Evolutionary conservation across 768 basidiomycete species (phyloP).

Genomic region (Stropharia rugosoannulata): DNA sequence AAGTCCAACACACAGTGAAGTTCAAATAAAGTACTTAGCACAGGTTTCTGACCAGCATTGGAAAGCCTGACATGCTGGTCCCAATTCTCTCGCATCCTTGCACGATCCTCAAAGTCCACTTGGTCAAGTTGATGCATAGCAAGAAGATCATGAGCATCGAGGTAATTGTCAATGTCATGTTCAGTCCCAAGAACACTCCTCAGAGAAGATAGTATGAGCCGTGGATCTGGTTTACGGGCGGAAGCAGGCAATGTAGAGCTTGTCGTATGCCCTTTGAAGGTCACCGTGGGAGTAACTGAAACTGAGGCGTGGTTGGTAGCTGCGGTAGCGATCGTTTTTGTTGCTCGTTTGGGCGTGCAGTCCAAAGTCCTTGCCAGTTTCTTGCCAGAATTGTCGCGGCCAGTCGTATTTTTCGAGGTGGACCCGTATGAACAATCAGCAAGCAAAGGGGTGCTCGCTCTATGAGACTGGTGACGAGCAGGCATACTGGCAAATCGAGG

Average conservation of each 20-base stretch:
- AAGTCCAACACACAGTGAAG: not conserved
- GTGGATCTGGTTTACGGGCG: slow-evolving; percentile 20
- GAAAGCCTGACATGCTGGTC: slow-evolving; percentile 2
- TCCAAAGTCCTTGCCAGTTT: too few species aligned
- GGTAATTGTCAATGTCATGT: slow-evolving; percentile 4
- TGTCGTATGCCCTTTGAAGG: not conserved
- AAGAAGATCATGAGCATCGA: slow-evolving; percentile 20
- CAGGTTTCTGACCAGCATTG: not conserved
- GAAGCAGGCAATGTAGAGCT: slow-evolving; percentile 8
- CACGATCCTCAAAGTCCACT: slow-evolving; percentile 19
- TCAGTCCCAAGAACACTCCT: slow-evolving; percentile 11
- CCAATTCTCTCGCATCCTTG: slow-evolving; percentile 4
- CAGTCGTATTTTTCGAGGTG: slow-evolving; percentile 12
- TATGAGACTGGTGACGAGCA: slow-evolving; percentile 6
- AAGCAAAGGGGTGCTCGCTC: not conserved
- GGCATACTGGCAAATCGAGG: slow-evolving; percentile 22
- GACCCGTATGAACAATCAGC: not conserved
- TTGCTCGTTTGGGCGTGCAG: too few species aligned
- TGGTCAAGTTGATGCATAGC: slow-evolving; percentile 21
- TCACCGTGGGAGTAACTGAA: not conserved
- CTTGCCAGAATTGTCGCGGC: slow-evolving; percentile 3
- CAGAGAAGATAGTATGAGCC: slow-evolving; percentile 17
- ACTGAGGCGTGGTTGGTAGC: too few species aligned
- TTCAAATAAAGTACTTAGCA: slow-evolving; percentile 5
- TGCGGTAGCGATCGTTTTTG: too few species aligned